Evolutionary conservation across 768 basidiomycete genomes (phyloP), one percentile per base, ranked within the genome.

Genomic region (Termitomyces sp.): DNA sequence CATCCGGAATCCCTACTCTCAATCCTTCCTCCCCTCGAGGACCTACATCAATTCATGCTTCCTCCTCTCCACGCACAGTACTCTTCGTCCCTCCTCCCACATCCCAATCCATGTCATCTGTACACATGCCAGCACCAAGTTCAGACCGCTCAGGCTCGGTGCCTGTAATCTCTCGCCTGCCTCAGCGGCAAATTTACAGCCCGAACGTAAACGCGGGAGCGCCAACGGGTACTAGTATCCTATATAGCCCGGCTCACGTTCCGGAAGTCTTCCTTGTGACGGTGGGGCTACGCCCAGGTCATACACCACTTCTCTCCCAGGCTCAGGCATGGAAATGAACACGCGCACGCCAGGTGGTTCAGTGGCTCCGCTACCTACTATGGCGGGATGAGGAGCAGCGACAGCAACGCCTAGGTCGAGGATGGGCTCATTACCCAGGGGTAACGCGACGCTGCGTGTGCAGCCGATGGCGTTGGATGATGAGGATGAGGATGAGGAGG

Each of bases 181-280:
- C 46, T n/a, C 50, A n/a, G 20, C 48, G 42, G 20, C 60, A 61
- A n/a, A 61, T 57, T 25, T 51, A 57, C 49, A 57, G 32, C 42
- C 42, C 32, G n/a, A 46, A 52, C 20, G 20, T 20, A 20, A 20
- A 20, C 29, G 20, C 50, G 15, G 29, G 36, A 61, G 56, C 6
- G 40, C 56, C 3, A 61, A 57, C 17, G 56, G 55, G 8, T 61
- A 51, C 29, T 43, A 42, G 2, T 52, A 57, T 17, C 50, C 60
- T 5, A 32, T 56, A 20, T 47, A 49, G n/a, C 49, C 55, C 10
- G 10, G 55, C 17, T 46, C 43, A 11, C 46, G 34, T 34, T 12
- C 25, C 17, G 37, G 42, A 10, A 42, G 34, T 8, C 43, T 57
- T n/a, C 42, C 56, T 5, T 6, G 6, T 42, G 10, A 34, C 6